These are phyloP conservation scores for Lumnitzera littorea DNA, from an alignment of 345 rosid genomes.

Conservation along the genomic window DNA sequence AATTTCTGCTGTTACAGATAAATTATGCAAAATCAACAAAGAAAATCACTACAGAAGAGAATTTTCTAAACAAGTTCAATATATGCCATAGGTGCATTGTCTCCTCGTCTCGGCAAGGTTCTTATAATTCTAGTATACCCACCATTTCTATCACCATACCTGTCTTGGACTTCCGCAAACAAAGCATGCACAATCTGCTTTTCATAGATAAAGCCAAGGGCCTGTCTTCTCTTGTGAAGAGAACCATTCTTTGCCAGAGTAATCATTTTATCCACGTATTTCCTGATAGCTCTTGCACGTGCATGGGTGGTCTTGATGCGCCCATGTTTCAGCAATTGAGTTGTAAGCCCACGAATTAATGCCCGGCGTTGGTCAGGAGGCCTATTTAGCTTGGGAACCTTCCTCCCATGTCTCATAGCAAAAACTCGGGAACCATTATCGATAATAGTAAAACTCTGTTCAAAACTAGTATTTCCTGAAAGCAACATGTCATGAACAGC, in stretches of 20 bases:
- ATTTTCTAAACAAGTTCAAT: conserved; percentile 71
- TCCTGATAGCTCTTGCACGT: conserved; percentile 83
- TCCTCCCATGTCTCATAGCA: conserved; percentile 80
- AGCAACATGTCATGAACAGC: neutral
- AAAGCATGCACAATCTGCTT: conserved; percentile 90
- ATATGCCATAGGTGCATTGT: conserved; percentile 97
- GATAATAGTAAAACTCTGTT: conserved; percentile 30
- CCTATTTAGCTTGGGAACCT: conserved; percentile 84
- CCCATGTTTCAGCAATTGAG: conserved; percentile 86
- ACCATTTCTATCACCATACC: conserved; percentile 88
- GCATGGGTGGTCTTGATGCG: conserved; percentile 88
- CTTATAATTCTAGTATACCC: conserved; percentile 92
- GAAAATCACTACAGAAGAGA: too few relatives aligned
- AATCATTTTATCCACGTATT: conserved; percentile 86
- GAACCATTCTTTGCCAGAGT: conserved; percentile 87
- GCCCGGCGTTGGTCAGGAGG: conserved; percentile 91
- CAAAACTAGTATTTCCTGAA: conserved; percentile 43
- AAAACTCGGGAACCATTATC: conserved; percentile 56
- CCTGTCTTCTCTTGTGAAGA: conserved; percentile 84
- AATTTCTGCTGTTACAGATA: too few relatives aligned
- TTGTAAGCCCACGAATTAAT: conserved; percentile 79
- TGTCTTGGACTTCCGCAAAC: conserved; percentile 73
- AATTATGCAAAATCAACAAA: too few relatives aligned
- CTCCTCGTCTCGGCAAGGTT: conserved; percentile 91
- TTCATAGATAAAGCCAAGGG: conserved; percentile 78